Conservation (phyloP, 352 stramenopile species). For the Discostella stelligera region DNA sequence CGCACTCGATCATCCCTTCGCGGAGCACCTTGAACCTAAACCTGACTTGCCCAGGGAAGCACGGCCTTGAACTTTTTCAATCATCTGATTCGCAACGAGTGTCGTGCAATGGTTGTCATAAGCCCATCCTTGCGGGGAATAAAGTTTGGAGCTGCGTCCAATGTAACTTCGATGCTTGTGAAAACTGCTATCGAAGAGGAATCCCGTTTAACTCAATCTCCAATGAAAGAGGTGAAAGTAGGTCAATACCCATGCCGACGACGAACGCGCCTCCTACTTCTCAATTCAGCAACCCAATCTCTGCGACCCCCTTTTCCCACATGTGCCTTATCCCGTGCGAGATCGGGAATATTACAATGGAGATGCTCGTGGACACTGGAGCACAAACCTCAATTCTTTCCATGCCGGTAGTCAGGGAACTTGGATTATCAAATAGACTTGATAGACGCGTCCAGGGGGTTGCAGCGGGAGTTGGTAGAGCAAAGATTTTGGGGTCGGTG, state of each 20-base stretch:
- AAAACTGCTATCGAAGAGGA: slow-evolving; percentile 21
- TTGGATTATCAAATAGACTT: slow-evolving; percentile 57
- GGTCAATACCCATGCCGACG: slow-evolving; percentile 1
- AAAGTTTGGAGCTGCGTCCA: slow-evolving; percentile 36
- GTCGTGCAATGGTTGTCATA: slow-evolving; percentile 41
- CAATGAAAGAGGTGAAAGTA: background rate
- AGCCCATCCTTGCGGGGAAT: slow-evolving; percentile 13
- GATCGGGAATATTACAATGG: slow-evolving; percentile 51
- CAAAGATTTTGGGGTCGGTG: slow-evolving; percentile 60
- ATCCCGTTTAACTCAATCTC: slow-evolving; percentile 4
- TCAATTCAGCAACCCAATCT: slow-evolving; percentile 33
- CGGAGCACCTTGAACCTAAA: background rate
- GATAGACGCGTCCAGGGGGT: slow-evolving; percentile 49
- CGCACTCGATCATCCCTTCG: background rate
- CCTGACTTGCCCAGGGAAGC: slow-evolving; percentile 27
- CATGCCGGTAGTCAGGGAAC: slow-evolving; percentile 49
- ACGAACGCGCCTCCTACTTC: slow-evolving; percentile 4
- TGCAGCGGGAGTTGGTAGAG: slow-evolving; percentile 62
- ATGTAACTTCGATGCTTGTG: slow-evolving; percentile 50
- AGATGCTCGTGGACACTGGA: slow-evolving; percentile 76
- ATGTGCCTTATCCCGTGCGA: slow-evolving; percentile 52
- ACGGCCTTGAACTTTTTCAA: slow-evolving; percentile 40
- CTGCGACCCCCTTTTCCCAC: slow-evolving; percentile 18
- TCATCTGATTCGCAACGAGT: slow-evolving; percentile 34
- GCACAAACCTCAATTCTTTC: slow-evolving; percentile 66